A percentile compares a stretch with the other conserved stretches of the same genome.
Evolutionary conservation across 345 rosid species (phyloP).

Genomic region (Anacardium occidentale): DNA sequence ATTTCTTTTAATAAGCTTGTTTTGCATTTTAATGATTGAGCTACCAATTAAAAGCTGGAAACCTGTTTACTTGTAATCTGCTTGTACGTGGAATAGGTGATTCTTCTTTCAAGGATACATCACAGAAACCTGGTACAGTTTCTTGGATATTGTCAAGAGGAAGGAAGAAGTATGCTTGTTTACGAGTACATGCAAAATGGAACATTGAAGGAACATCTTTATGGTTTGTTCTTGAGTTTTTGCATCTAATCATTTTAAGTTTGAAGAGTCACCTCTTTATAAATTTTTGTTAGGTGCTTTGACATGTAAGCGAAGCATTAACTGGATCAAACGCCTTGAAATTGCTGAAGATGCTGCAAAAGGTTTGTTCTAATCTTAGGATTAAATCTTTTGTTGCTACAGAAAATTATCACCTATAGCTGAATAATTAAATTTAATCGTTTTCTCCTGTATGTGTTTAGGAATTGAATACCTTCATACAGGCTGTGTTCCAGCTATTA

Average conservation of each 20-base stretch:
- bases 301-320: constrained; percentile 55
- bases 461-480: constrained; percentile 98
- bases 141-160: constrained; percentile 97
- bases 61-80: constrained; percentile 7
- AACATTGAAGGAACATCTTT: constrained; percentile 97
- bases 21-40: background rate
- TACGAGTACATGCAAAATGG: constrained; percentile 98
- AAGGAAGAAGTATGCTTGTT: constrained; percentile 76
- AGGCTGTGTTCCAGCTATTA: constrained; percentile 93
- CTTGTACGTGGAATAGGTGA: constrained; percentile 54
- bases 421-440: constrained; percentile 13
- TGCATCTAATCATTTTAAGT: constrained; percentile 4
- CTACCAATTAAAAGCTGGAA: constrained; percentile 11
- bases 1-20: background rate
- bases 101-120: constrained; percentile 97
- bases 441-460: constrained; percentile 28
- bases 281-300: constrained; percentile 49
- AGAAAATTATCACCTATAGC: background rate
- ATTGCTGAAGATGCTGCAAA: constrained; percentile 95
- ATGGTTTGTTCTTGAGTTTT: constrained; percentile 49
- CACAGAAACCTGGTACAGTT: constrained; percentile 96
- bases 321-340: constrained; percentile 93
- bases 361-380: constrained; percentile 42
- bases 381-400: background rate
- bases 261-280: constrained; percentile 5